These are phyloP conservation scores for Hysterangium stoloniferum DNA, from an alignment of 768 basidiomycete genomes.

Conservation along the genomic window DNA sequence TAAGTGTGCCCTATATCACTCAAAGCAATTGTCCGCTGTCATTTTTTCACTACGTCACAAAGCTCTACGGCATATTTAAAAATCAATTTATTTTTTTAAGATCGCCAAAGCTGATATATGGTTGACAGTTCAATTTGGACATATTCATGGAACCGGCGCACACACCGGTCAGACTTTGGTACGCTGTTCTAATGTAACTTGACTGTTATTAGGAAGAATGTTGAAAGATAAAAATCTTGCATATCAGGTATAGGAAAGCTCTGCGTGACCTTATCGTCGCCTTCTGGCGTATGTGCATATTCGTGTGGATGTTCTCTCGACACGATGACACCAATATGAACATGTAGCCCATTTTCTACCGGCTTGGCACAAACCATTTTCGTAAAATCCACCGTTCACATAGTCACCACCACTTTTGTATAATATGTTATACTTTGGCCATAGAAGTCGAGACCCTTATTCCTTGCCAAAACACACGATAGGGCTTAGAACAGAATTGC, in stretches of 20 bases:
- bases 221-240: not conserved
- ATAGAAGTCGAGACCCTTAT: no score
- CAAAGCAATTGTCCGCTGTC: constrained; percentile 17
- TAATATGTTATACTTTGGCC: no score
- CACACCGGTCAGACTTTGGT: constrained; percentile 22
- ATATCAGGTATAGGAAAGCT: constrained; percentile 17
- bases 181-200: no score
- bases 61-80: constrained; percentile 21
- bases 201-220: not conserved
- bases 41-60: constrained; percentile 22
- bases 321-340: constrained; percentile 20
- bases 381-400: no score
- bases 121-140: constrained; percentile 14
- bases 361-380: constrained; percentile 20
- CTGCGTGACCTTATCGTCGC: constrained; percentile 7
- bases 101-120: constrained; percentile 17
- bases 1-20: constrained; percentile 3
- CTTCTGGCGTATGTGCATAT: constrained; percentile 4
- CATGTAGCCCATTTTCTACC: constrained; percentile 19
- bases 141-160: constrained; percentile 20
- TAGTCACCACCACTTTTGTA: no score
- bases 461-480: no score
- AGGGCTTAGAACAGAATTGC: no score
- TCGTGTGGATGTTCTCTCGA: constrained; percentile 12
- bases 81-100: constrained; percentile 17